A percentile compares a stretch with the other conserved stretches of the same genome.
These are phyloP conservation scores for Teunomyces aglyptinius DNA, from an alignment of 805 yeast species.

Conservation along the genomic window DNA sequence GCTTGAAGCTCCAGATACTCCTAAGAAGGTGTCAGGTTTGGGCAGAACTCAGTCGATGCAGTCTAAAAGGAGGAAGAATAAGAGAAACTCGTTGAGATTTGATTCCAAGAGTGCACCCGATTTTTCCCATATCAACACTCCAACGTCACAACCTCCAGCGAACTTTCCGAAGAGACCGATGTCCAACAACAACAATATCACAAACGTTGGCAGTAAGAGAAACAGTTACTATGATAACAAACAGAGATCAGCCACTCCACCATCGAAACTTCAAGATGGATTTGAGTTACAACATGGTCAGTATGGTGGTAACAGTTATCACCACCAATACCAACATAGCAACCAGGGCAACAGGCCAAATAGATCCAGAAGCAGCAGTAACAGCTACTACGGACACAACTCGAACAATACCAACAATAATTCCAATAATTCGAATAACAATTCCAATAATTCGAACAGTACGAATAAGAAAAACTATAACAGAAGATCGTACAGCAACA, in stretches of 20 bases:
- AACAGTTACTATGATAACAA: constrained; percentile 9
- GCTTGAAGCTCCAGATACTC: constrained; percentile 2
- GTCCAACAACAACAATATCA: constrained; percentile 6
- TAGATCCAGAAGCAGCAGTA: constrained; percentile 25
- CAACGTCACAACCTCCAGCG: constrained; percentile 17
- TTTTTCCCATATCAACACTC: constrained; percentile 15
- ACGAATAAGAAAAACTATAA: constrained; percentile 16
- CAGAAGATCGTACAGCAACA: neutral
- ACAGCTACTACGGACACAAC: constrained; percentile 8
- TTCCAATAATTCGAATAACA: constrained; percentile 19
- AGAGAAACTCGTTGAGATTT: constrained; percentile 32
- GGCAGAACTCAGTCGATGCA: constrained; percentile 12
- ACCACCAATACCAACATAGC: constrained; percentile 8
- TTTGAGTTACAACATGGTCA: constrained; percentile 7
- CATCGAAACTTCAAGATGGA: constrained; percentile 9
- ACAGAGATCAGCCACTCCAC: constrained; percentile 29
- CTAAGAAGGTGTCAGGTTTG: neutral
- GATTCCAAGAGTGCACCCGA: constrained; percentile 24
- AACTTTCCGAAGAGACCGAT: constrained; percentile 19
- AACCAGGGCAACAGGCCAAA: constrained; percentile 24
- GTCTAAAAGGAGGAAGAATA: constrained; percentile 29
- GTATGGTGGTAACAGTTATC: constrained; percentile 8
- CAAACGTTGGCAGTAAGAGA: constrained; percentile 2
- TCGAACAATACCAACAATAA: constrained; percentile 2
- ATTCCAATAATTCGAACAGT: constrained; percentile 24